Conservation (phyloP, 2,329 filamentous ascomycete species). For the Basipetospora chlamydospora region DNA sequence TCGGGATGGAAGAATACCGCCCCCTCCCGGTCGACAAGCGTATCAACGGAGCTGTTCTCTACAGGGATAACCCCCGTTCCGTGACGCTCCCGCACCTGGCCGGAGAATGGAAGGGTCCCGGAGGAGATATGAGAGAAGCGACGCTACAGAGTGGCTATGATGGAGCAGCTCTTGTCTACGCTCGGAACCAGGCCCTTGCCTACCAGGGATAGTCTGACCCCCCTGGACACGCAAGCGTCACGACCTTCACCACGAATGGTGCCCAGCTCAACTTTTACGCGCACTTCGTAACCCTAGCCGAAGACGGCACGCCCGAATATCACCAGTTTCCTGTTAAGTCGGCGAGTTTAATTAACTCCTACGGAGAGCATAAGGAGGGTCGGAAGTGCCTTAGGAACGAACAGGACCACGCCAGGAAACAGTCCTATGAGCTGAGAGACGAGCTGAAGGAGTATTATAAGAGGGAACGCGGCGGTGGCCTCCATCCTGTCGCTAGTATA, state of each 20-base stretch:
- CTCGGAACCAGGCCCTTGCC: slow-evolving; percentile 13
- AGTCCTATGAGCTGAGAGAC: slow-evolving; percentile 9
- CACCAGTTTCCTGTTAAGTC: slow-evolving; percentile 11
- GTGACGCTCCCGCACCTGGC: slow-evolving; percentile 8
- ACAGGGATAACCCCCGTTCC: slow-evolving; percentile 6
- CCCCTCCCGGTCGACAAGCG: no score
- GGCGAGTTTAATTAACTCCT: slow-evolving; percentile 6
- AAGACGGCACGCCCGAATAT: slow-evolving; percentile 9
- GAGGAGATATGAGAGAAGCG: slow-evolving; percentile 9
- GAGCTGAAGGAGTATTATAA: no score
- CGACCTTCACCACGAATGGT: slow-evolving; percentile 15
- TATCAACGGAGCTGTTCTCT: no score
- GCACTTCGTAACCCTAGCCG: slow-evolving; percentile 11
- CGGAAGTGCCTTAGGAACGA: slow-evolving; percentile 11
- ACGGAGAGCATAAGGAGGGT: slow-evolving; percentile 10
- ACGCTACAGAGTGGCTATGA: slow-evolving; percentile 11
- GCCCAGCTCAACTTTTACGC: slow-evolving; percentile 12
- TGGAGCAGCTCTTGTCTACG: slow-evolving; percentile 15
- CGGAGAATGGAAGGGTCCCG: slow-evolving; percentile 12
- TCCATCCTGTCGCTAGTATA: no score
- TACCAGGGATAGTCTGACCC: slow-evolving; percentile 9
- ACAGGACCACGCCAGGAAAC: slow-evolving; percentile 11
- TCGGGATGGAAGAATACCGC: slow-evolving; percentile 6
- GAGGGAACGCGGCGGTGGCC: no score
- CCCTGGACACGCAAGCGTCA: slow-evolving; percentile 11